These are phyloP conservation scores for Alternaria postmessia DNA, from an alignment of 2,329 filamentous ascomycete genomes.

Conservation along the genomic window DNA sequence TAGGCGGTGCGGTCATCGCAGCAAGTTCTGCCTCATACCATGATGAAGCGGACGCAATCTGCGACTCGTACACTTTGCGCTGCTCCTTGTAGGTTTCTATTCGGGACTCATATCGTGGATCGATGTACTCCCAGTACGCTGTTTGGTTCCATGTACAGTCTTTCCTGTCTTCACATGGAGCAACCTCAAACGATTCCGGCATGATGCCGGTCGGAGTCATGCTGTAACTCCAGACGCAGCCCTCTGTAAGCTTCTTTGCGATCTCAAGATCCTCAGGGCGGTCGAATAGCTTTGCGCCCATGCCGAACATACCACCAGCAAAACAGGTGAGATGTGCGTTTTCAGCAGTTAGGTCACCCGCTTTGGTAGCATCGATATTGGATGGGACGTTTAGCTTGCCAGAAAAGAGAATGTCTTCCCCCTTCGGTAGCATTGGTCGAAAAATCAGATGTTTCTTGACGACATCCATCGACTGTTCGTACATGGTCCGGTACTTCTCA, in stretches of 20 bases:
- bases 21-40: conserved; percentile 41
- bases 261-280: conserved; percentile 63
- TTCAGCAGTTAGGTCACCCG: conserved; percentile 44
- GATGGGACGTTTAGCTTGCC: conserved; percentile 49
- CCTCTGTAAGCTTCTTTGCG: conserved; percentile 67
- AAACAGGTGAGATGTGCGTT: conserved; percentile 74
- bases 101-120: conserved; percentile 44
- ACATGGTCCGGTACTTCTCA: conserved; percentile 62
- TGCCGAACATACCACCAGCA: conserved; percentile 72
- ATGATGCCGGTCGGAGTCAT: conserved; percentile 66
- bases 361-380: conserved; percentile 29
- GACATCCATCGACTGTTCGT: conserved; percentile 60
- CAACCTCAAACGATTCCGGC: conserved; percentile 65
- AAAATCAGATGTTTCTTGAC: conserved; percentile 59
- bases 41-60: conserved; percentile 43
- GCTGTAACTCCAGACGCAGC: conserved; percentile 70
- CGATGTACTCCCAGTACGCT: conserved; percentile 52
- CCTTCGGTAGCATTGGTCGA: conserved; percentile 59
- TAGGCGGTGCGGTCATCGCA: conserved; percentile 34
- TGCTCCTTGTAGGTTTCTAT: conserved; percentile 37
- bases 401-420: conserved; percentile 56
- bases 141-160: conserved; percentile 57
- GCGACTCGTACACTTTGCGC: conserved; percentile 48
- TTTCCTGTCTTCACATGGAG: conserved; percentile 55
- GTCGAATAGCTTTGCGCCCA: conserved; percentile 70